Conservation (phyloP, 306 rosid genomes). For the Trichosanthes cucumerina region DNA sequence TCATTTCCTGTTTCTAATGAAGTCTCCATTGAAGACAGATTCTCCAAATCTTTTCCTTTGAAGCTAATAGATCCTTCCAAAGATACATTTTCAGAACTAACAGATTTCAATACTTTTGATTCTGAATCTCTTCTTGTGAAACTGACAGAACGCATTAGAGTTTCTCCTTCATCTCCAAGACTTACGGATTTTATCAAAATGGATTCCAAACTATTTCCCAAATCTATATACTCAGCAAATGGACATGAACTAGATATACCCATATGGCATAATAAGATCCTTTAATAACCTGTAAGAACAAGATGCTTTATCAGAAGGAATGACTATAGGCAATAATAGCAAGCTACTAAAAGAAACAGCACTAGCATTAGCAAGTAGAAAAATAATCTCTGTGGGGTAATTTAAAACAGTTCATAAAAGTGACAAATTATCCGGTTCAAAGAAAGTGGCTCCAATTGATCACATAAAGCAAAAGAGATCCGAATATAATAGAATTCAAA, state of each 20-base stretch:
- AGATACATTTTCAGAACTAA: constrained; percentile 61
- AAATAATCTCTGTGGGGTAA: neutral
- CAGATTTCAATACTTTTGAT: constrained; percentile 45
- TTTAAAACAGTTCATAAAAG: neutral
- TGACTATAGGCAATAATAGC: neutral
- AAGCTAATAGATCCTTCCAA: constrained; percentile 73
- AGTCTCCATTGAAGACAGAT: constrained; percentile 23
- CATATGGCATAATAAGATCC: constrained; percentile 34
- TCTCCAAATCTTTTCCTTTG: constrained; percentile 38
- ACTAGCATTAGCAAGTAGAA: neutral
- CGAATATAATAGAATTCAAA: neutral
- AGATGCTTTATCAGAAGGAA: neutral
- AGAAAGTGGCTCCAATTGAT: neutral
- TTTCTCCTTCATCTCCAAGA: constrained; percentile 47
- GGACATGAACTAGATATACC: constrained; percentile 75
- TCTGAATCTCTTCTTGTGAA: constrained; percentile 55
- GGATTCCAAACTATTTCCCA: constrained; percentile 53
- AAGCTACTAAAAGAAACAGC: neutral
- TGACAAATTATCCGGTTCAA: neutral
- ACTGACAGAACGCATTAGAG: constrained; percentile 59
- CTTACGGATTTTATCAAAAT: constrained; percentile 54
- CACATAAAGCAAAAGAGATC: neutral
- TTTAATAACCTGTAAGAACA: constrained; percentile 28
- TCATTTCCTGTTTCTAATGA: constrained; percentile 27
- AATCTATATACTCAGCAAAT: constrained; percentile 42